Evolutionary conservation across 768 basidiomycete genomes (phyloP).

Genomic region (Lentinula aciculospora): DNA sequence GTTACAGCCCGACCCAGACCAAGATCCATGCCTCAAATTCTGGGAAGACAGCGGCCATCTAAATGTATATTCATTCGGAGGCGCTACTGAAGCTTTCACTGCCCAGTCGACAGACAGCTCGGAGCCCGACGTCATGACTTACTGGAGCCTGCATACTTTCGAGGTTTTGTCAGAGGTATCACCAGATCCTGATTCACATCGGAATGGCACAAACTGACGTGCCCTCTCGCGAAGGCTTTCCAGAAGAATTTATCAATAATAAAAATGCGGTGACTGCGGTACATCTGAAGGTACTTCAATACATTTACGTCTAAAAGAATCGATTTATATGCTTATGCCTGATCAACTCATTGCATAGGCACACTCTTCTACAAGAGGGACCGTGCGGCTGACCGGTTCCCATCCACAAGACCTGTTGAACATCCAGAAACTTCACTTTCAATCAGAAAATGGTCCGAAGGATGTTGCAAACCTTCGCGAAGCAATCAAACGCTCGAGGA

Average conservation of each 20-base stretch:
- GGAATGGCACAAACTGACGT: background rate
- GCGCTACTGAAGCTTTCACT: conserved; percentile 17
- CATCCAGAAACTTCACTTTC: conserved; percentile 24
- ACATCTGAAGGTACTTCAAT: conserved; percentile 13
- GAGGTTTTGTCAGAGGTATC: conserved; percentile 23
- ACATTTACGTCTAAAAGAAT: too few relatives aligned
- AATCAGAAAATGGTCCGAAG: conserved; percentile 16
- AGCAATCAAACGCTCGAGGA: conserved; percentile 19
- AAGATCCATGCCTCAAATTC: conserved; percentile 23
- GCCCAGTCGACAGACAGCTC: conserved; percentile 17
- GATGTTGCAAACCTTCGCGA: conserved; percentile 22
- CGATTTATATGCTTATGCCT: too few relatives aligned
- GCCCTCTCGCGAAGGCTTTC: conserved; percentile 11
- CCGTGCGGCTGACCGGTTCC: conserved; percentile 23
- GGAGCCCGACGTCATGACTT: conserved; percentile 22
- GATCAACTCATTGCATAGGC: too few relatives aligned
- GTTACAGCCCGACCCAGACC: conserved; percentile 18
- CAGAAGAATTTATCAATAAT: conserved; percentile 16
- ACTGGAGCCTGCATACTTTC: conserved; percentile 20
- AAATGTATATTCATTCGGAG: conserved; percentile 22
- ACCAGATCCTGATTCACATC: background rate
- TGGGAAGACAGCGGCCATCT: conserved; percentile 17
- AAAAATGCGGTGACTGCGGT: conserved; percentile 20
- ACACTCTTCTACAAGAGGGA: conserved; percentile 24
- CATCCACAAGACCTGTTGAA: conserved; percentile 24